These are phyloP conservation scores for Fusarium pseudonygamai DNA, from an alignment of 2,329 filamentous ascomycete species.

Conservation along the genomic window DNA sequence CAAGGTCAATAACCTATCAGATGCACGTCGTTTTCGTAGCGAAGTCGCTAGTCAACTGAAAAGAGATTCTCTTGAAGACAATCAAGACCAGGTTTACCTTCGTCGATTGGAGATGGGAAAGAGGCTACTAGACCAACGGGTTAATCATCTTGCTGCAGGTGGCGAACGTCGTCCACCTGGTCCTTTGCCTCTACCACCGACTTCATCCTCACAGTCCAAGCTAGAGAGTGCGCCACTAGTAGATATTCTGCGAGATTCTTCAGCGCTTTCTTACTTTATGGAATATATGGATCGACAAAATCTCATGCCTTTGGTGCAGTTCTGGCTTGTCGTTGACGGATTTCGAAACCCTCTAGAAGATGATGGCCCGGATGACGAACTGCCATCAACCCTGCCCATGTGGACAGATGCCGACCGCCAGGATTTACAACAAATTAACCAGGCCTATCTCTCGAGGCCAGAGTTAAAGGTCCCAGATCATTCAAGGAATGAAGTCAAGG, in stretches of 20 bases:
- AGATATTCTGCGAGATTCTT: slow-evolving; percentile 88
- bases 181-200: slow-evolving; percentile 34
- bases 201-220: slow-evolving; percentile 60
- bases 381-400: slow-evolving; percentile 68
- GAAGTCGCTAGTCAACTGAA: slow-evolving; percentile 93
- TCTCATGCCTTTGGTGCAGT: slow-evolving; percentile 90
- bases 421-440: slow-evolving; percentile 90
- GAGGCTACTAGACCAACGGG: slow-evolving; percentile 86
- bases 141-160: slow-evolving; percentile 79
- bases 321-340: slow-evolving; percentile 98
- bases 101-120: slow-evolving; percentile 93
- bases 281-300: slow-evolving; percentile 96
- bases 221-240: slow-evolving; percentile 80
- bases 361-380: slow-evolving; percentile 69
- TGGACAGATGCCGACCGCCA: slow-evolving; percentile 88
- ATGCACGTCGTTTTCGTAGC: slow-evolving; percentile 90
- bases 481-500: slow-evolving; percentile 74
- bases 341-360: slow-evolving; percentile 94
- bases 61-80: slow-evolving; percentile 79
- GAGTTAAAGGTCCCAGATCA: slow-evolving; percentile 81
- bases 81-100: slow-evolving; percentile 85
- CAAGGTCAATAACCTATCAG: slow-evolving; percentile 89
- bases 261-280: slow-evolving; percentile 98
- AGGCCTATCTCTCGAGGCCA: slow-evolving; percentile 83
- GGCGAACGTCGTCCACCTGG: slow-evolving; percentile 57